Evolutionary conservation across 108 stramenopile genomes (phyloP).

Genomic region (Ochromonas danica): DNA sequence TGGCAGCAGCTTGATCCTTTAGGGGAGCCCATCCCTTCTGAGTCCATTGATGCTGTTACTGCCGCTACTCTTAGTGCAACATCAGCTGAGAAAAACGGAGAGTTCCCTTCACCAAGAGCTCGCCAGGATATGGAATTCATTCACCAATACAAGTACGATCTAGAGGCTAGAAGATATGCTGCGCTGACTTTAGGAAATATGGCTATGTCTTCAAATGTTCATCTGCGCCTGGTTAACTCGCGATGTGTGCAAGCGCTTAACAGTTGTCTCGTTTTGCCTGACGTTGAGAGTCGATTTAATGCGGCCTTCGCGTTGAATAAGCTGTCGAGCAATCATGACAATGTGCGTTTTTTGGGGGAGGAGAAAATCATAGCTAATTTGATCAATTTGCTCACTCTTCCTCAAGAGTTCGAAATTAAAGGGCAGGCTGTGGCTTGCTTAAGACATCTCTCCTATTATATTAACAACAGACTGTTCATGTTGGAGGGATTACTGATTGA

Average conservation of each 20-base stretch:
- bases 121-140: constrained; percentile 29
- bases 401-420: constrained; percentile 57
- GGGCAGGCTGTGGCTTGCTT: constrained; percentile 67
- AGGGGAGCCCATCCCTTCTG: constrained; percentile 1
- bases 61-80: neutral
- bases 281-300: constrained; percentile 64
- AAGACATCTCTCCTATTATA: constrained; percentile 60
- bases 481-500: constrained; percentile 36
- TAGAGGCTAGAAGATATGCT: constrained; percentile 64
- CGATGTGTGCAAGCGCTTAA: constrained; percentile 34
- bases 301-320: constrained; percentile 68
- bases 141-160: constrained; percentile 51
- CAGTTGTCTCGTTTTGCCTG: constrained; percentile 44
- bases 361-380: neutral
- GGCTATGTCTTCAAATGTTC: constrained; percentile 22
- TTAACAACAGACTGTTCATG: constrained; percentile 55
- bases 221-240: neutral
- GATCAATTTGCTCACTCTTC: constrained; percentile 41
- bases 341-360: constrained; percentile 44
- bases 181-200: constrained; percentile 70
- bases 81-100: too few species aligned
- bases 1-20: constrained; percentile 36
- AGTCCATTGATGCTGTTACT: neutral
- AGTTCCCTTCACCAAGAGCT: constrained; percentile 24
- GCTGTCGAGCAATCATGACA: constrained; percentile 57